Evolutionary conservation across 257 asterid genomes (phyloP), one percentile per base, ranked within the genome.

Genomic region (Misopates orontium): DNA sequence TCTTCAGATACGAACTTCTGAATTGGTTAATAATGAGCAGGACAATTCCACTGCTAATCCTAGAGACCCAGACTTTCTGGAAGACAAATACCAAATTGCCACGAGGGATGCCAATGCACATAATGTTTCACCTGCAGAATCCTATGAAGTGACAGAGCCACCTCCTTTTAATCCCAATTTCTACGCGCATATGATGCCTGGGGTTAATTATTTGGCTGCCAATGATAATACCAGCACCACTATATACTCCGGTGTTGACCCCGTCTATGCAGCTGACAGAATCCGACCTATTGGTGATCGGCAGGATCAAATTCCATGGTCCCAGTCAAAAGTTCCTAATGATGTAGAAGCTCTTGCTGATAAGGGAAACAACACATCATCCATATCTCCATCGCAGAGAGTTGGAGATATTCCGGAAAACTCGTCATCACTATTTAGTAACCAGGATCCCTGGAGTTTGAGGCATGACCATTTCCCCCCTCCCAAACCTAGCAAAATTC

Each of bases 401-500:
- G 80, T 60, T 71, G 87, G 75, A 74, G 89, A 84, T 57, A 39
- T 69, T 51, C 68, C 62, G 10, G 91, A 90, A 63, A 77, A 73
- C 77, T 82, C 90, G 23, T 66, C 80, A 62, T 86, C 96, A 19
- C 71, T 86, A 45, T 88, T 84, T 75, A 75, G 86, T 73, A 75
- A 85, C 74, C 96, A 83, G 78, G 99, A 94, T 75, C 95, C 94
- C 57, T 94, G 96, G 96, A 85, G 67, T 79, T 48, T 88, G 79
- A 77, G 67, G 61, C 69, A 73, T 28, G 97, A 90, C 66, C 91
- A 82, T 52, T 82, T 83, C 62, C 95, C 95, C 64, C 95, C 95
- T 64, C 96, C 95, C 31, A 79, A 56, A 58, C 96, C 96, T 41
- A 85, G 73, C 87, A 87, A 83, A 76, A 65, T 82, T 78, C 95